A percentile compares a stretch with the other conserved stretches of the same genome.
phyloP scores from a whole-genome alignment of 78 protist species.

The Chrysochromulina parva region DNA sequence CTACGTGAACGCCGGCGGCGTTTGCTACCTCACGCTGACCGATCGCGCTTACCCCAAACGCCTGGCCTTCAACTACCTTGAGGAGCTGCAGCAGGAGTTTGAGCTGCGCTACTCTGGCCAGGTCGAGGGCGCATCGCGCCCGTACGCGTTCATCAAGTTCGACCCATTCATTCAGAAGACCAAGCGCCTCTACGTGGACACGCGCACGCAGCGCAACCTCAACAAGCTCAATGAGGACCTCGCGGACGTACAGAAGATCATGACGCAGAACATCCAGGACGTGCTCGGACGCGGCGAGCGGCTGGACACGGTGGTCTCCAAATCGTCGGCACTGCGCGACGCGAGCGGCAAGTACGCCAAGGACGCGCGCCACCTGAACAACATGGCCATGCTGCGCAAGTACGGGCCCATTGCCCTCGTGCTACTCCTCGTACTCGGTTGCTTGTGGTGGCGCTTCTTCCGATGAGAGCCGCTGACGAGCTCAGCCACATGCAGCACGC shows the following conservation, averaged over 20 bases:
- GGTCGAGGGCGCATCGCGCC: slow-evolving; percentile 74
- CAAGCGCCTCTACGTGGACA: slow-evolving; percentile 64
- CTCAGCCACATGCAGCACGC: too few species aligned
- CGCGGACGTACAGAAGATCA: slow-evolving; percentile 60
- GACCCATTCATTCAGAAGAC: slow-evolving; percentile 71
- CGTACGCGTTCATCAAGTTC: slow-evolving; percentile 77
- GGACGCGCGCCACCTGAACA: slow-evolving; percentile 39
- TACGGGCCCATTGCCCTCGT: background rate
- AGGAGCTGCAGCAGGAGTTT: slow-evolving; percentile 75
- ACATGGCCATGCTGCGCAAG: background rate
- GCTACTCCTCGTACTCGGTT: background rate
- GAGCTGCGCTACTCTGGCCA: slow-evolving; percentile 55
- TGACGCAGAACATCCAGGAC: slow-evolving; percentile 79
- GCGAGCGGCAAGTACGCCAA: slow-evolving; percentile 11
- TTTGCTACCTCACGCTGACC: slow-evolving; percentile 70
- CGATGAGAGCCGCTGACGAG: too few species aligned
- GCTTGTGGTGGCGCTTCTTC: background rate
- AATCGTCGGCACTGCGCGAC: background rate
- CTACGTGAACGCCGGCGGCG: slow-evolving; percentile 69
- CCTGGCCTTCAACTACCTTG: slow-evolving; percentile 73
- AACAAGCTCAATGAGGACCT: slow-evolving; percentile 49
- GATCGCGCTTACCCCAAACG: slow-evolving; percentile 78
- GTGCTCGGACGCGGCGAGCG: slow-evolving; percentile 80
- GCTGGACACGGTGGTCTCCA: slow-evolving; percentile 53
- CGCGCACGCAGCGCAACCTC: slow-evolving; percentile 68